phyloP scores from a whole-genome alignment of 306 rosid species.

The Elaeagnus macrophylla region DNA sequence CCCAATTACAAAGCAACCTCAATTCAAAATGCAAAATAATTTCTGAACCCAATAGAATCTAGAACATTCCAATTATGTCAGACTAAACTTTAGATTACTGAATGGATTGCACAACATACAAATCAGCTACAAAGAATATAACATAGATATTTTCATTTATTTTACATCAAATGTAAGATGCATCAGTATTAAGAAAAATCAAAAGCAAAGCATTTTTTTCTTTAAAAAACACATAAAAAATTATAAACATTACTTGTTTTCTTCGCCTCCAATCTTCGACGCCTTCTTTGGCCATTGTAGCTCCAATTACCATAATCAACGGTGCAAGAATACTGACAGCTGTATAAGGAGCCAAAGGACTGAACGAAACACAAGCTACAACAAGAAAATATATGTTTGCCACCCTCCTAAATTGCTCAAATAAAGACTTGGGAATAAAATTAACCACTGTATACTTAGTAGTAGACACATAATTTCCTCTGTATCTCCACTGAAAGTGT shows the following conservation, averaged over 20 bases:
- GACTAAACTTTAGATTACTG: too few relatives aligned
- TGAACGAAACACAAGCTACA: conserved; percentile 75
- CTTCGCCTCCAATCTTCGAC: conserved; percentile 96
- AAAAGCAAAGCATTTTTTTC: conserved; percentile 1
- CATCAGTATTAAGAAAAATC: conserved; percentile 2
- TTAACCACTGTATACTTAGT: conserved; percentile 63
- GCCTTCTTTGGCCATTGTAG: conserved; percentile 79
- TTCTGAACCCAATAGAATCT: too few relatives aligned
- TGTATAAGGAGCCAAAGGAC: conserved; percentile 72
- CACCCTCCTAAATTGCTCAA: conserved; percentile 88
- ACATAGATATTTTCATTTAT: background rate
- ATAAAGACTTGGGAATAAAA: conserved; percentile 75
- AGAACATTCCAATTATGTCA: too few relatives aligned
- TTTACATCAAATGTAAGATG: background rate
- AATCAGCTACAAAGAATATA: background rate
- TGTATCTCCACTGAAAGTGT: conserved; percentile 43
- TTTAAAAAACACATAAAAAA: background rate
- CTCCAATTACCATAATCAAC: conserved; percentile 63
- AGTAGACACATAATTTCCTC: conserved; percentile 70
- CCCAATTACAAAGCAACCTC: background rate
- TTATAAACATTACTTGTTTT: conserved; percentile 44
- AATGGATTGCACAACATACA: background rate
- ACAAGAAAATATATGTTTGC: conserved; percentile 83
- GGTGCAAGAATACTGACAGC: conserved; percentile 61
- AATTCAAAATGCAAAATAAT: too few relatives aligned